Evolutionary conservation across 192 early-diverging fungal genomes (phyloP).

Genomic region (Dispira simplex): DNA sequence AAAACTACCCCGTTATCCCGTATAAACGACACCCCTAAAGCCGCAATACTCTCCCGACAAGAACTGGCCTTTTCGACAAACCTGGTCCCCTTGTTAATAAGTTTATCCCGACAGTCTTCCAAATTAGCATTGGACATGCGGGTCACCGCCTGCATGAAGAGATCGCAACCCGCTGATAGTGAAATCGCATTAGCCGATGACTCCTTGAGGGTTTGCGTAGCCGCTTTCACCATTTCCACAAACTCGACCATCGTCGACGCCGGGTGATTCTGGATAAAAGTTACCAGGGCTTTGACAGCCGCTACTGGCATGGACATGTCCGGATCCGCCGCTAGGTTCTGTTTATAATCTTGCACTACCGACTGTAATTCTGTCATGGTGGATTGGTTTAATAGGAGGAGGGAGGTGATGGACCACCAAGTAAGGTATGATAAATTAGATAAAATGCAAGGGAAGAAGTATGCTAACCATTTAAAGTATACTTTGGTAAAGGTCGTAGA

Average conservation of each 20-base stretch:
- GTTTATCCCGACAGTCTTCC: conserved; percentile 47
- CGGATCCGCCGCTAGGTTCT: conserved; percentile 20
- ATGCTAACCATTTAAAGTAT: no score
- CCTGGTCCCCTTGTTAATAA: conserved; percentile 49
- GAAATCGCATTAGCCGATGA: conserved; percentile 61
- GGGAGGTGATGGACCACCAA: no score
- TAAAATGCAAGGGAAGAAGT: no score
- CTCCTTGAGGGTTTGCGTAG: conserved; percentile 45
- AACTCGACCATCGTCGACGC: conserved; percentile 86
- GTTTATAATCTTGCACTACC: conserved; percentile 22
- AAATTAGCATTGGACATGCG: conserved; percentile 34
- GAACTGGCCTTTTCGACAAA: conserved; percentile 58
- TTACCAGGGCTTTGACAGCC: conserved; percentile 52
- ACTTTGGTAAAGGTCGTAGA: no score
- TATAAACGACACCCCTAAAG: conserved; percentile 60
- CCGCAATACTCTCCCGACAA: conserved; percentile 64
- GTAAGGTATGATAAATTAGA: no score
- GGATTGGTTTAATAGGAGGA: background rate
- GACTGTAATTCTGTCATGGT: conserved; percentile 16
- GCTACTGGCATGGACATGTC: conserved; percentile 62
- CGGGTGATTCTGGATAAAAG: conserved; percentile 47
- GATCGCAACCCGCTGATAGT: conserved; percentile 72
- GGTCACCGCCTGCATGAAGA: conserved; percentile 44
- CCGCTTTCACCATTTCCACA: conserved; percentile 52
- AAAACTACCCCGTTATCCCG: conserved; percentile 56